Conservation (phyloP, 306 rosid genomes). For the Cucumis hystrix region DNA sequence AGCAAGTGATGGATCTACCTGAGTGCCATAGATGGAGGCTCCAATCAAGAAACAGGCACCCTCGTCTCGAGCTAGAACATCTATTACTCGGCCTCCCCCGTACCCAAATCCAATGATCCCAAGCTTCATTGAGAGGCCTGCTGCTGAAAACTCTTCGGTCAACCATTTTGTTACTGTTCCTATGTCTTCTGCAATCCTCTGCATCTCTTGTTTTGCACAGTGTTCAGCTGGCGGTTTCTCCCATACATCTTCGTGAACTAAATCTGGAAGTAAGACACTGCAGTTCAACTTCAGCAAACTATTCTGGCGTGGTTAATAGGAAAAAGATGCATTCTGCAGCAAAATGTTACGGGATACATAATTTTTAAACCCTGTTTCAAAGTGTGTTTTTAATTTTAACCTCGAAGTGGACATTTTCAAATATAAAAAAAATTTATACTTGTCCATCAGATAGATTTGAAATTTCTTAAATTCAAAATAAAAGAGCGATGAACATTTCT, state of each 20-base stretch:
- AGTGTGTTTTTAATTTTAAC: not conserved
- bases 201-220: slow-evolving; percentile 28
- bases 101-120: slow-evolving; percentile 60
- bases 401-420: too few relatives aligned
- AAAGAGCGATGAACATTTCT: too few relatives aligned
- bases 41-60: slow-evolving; percentile 45
- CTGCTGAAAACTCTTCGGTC: slow-evolving; percentile 59
- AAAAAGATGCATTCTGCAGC: not conserved
- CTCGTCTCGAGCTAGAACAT: slow-evolving; percentile 45
- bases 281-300: slow-evolving; percentile 12
- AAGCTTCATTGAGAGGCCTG: slow-evolving; percentile 55
- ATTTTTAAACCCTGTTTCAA: not conserved
- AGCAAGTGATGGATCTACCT: slow-evolving; percentile 29
- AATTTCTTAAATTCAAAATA: too few relatives aligned
- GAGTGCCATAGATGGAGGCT: slow-evolving; percentile 55
- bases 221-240: slow-evolving; percentile 34
- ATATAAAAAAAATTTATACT: too few relatives aligned
- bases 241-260: slow-evolving; percentile 62
- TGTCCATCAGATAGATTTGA: too few relatives aligned
- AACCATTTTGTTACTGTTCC: slow-evolving; percentile 52
- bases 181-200: slow-evolving; percentile 45
- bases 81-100: slow-evolving; percentile 62
- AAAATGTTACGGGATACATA: not conserved
- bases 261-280: slow-evolving; percentile 80
- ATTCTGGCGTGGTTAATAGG: not conserved